Conservation (phyloP, 179 eudicot genomes). For the Nepenthes alata region DNA sequence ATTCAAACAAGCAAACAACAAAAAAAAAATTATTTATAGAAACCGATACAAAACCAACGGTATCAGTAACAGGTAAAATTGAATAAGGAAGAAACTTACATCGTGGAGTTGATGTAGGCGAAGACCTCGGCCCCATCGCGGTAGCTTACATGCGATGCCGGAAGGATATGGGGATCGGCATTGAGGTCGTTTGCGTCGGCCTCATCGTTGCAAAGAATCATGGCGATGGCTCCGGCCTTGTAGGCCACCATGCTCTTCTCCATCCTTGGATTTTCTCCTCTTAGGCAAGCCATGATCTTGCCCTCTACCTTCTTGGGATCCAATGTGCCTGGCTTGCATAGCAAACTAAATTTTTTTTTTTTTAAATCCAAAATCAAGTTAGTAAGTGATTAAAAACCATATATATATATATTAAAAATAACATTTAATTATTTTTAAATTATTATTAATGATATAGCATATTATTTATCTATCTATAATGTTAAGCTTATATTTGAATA, state of each 20-base stretch:
- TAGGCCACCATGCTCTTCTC: slow-evolving; percentile 33
- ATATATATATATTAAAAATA: too few relatives aligned
- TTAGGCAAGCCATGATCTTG: slow-evolving; percentile 32
- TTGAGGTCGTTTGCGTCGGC: slow-evolving; percentile 17
- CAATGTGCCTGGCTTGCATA: slow-evolving; percentile 20
- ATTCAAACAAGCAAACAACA: too few relatives aligned
- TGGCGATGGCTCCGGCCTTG: slow-evolving; percentile 53
- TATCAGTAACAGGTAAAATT: not conserved
- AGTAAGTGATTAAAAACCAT: too few relatives aligned
- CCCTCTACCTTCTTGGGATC: slow-evolving; percentile 35
- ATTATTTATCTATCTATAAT: too few relatives aligned
- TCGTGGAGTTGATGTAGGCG: slow-evolving; percentile 37
- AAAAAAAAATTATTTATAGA: too few relatives aligned
- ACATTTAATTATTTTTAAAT: too few relatives aligned
- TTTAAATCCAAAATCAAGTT: too few relatives aligned
- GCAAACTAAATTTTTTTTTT: slow-evolving; percentile 8
- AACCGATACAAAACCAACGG: too few relatives aligned
- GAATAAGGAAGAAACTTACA: slow-evolving; percentile 8
- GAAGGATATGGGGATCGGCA: slow-evolving; percentile 49
- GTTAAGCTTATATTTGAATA: too few relatives aligned
- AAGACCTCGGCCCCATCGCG: slow-evolving; percentile 30
- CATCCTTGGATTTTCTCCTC: slow-evolving; percentile 31
- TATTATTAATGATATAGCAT: too few relatives aligned
- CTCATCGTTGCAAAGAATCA: slow-evolving; percentile 49
- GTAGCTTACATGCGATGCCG: slow-evolving; percentile 49